Evolutionary conservation across 2,329 filamentous ascomycete species (phyloP), one percentile per base, ranked within the genome.

Genomic region (Magnaporthiopsis rhizophila): DNA sequence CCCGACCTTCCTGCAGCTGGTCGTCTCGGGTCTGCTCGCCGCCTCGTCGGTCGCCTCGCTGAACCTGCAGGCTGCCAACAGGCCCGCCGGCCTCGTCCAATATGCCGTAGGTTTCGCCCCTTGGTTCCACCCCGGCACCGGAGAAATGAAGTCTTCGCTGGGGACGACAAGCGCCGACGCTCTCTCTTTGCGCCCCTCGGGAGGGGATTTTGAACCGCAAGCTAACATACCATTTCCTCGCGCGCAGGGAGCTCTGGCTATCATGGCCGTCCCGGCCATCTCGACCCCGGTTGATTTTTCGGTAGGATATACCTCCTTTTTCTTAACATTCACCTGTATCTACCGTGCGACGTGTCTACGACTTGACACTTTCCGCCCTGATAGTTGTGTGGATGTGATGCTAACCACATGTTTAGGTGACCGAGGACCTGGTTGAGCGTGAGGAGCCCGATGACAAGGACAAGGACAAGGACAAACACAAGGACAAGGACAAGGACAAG

Each of bases 11-110:
- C 38, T 50, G 13, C 57, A 32, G 56, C 57, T 63, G 15, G 56
- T 59, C 57, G 57, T 63, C 21, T 21, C 62, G 56, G 62, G 62
- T 57, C 62, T 63, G 1, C 84, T 82, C 66, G 86, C 82, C 0
- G 86, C 85, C 15, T 84, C 81, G 66, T 86, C 88, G 70, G 90
- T 87, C 38, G 85, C 84, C 21, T 80, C 75, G 0, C 79, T 80
- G 2, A 90, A 80, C 87, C 87, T 90, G n/a, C 77, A 75, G 0
- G 87, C 88, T 0, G 86, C 56, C 9, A 36, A 59, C 24, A 36
- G 57, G n/a, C 62, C 62, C 24, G 34, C 32, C 9, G 62, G 30
- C 4, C 56, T 63, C 13, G 62, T 57, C 56, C 62, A 57, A 26
- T 59, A 59, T 53, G 62, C 18, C 30, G 62, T 63, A 63, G 11